Percentiles rank a stretch among this genome's conserved stretches.
phyloP scores from a whole-genome alignment of 129 eudicot species.

The Sambucus nigra region DNA sequence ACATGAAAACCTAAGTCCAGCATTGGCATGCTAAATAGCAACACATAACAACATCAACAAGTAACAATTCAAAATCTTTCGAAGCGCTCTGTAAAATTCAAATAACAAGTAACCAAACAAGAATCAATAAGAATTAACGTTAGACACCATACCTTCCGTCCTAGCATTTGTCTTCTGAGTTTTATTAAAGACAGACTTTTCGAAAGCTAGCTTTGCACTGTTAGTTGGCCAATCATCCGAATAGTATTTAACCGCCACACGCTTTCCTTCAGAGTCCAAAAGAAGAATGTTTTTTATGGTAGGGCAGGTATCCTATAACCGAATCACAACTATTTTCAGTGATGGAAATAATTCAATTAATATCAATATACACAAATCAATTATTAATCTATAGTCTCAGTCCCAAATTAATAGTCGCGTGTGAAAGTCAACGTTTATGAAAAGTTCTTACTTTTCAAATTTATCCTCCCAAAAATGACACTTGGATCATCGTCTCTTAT shows the following conservation, averaged over 20 bases:
- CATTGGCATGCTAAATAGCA: background rate
- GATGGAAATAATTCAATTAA: too few relatives aligned
- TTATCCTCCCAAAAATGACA: too few relatives aligned
- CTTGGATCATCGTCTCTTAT: too few relatives aligned
- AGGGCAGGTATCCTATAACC: constrained; percentile 51
- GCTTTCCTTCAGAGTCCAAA: constrained; percentile 73
- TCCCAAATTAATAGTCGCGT: too few relatives aligned
- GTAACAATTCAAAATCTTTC: background rate
- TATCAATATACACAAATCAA: too few relatives aligned
- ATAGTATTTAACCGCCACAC: constrained; percentile 71
- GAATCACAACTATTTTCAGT: constrained; percentile 8
- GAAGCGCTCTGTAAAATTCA: background rate
- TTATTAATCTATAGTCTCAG: too few relatives aligned
- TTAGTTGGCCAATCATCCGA: constrained; percentile 72
- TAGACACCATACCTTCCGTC: constrained; percentile 46
- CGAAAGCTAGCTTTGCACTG: constrained; percentile 56
- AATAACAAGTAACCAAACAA: background rate
- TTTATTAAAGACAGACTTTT: constrained; percentile 59
- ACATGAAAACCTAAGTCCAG: background rate
- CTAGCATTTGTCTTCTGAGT: constrained; percentile 88
- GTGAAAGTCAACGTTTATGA: too few relatives aligned
- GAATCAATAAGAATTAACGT: background rate
- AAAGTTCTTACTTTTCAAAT: too few relatives aligned
- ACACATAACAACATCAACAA: background rate
- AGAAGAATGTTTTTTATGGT: constrained; percentile 62